Base-by-base conservation (phyloP, 257 asterid species). In the Schizonepeta tenuifolia region DNA sequence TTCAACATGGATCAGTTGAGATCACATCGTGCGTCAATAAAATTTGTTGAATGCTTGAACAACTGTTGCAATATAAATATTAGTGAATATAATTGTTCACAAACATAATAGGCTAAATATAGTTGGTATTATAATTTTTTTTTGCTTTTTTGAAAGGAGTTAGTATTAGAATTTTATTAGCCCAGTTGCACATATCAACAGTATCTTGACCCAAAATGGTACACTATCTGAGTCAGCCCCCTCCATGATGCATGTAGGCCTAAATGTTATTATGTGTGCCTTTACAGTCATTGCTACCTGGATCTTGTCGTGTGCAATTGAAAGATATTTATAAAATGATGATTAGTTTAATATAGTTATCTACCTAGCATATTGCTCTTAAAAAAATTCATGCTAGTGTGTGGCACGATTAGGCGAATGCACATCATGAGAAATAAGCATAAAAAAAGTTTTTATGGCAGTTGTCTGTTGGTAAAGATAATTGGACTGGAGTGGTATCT, bases 401-500 rank as follows among this genome's bases (percentile, higher is more conserved):
- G n/a, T n/a, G n/a, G n/a, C n/a, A n/a, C 3, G 50, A 13, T 0
- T 44, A 14, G 55, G 55, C 22, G 9, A 49, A 28, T 28, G 33
- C 33, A 28, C 33, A 28, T 28, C 55, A 49, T 49, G 55, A n/a
- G 55, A 54, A 54, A 21, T 11, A 11, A 5, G 5, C 10, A 14
- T 14, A 58, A 58, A 10, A 22, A 28, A 59, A 2, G 14, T 4
- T 33, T 57, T 57, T 5, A 2, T 17, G 8, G 9, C 8, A 40
- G 60, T 36, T 53, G 17, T 70, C 20, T 46, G 55, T 21, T 43
- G 58, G 65, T 55, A 12, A 47, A 35, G 53, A 58, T 68, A 68
- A 20, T 46, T 58, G 65, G 26, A 66, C 57, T 67, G 31, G 13
- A 69, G 50, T 58, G 56, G 14, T 17, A 70, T 54, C 55, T 63